Conservation (phyloP, 176 grass and related monocot genomes). For the Echinochloa phyllopogon region DNA sequence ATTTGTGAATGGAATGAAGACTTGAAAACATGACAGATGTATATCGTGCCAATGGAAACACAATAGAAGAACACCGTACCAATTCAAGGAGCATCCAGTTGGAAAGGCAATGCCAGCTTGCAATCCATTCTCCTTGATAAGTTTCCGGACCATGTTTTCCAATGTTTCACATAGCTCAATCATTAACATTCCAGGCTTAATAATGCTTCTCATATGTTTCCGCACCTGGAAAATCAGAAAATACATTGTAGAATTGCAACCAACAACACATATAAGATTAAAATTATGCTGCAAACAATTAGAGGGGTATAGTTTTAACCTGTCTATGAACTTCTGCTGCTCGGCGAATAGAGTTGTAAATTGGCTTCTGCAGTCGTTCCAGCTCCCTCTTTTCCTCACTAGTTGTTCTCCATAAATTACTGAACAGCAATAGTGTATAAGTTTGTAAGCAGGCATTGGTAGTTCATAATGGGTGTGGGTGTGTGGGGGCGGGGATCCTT, state of each 20-base stretch:
- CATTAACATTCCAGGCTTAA: constrained; percentile 99
- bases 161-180: constrained; percentile 78
- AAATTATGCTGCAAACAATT: constrained; percentile 17
- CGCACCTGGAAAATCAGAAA: constrained; percentile 65
- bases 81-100: constrained; percentile 69
- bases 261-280: constrained; percentile 29
- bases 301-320: constrained; percentile 46
- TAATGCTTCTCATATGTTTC: constrained; percentile 89
- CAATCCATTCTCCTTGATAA: constrained; percentile 69
- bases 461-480: not conserved
- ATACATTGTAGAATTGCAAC: constrained; percentile 14
- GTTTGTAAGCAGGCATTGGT: constrained; percentile 21
- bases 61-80: constrained; percentile 42
- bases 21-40: not conserved
- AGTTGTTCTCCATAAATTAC: constrained; percentile 93
- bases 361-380: constrained; percentile 82
- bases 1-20: constrained; percentile 20
- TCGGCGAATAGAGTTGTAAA: constrained; percentile 84
- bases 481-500: not conserved
- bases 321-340: constrained; percentile 99
- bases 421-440: constrained; percentile 38
- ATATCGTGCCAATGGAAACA: constrained; percentile 39
- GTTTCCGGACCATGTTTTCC: constrained; percentile 60
- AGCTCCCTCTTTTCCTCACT: constrained; percentile 95
- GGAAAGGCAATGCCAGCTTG: constrained; percentile 72